Evolutionary conservation across 352 stramenopile genomes (phyloP).

Genomic region (Pythium aphanidermatum): DNA sequence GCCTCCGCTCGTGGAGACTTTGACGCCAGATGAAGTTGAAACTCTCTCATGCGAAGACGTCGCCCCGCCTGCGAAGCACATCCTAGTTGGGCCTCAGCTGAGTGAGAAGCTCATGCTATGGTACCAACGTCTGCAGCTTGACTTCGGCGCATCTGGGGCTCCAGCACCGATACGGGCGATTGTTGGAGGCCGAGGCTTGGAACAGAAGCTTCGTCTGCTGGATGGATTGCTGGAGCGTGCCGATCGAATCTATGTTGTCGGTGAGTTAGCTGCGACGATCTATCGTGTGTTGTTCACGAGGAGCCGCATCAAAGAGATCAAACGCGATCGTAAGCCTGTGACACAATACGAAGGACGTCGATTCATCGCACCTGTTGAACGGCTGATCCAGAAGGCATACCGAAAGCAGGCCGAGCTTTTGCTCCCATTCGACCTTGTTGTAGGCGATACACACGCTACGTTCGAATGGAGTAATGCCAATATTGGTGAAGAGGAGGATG

Average conservation of each 20-base stretch:
- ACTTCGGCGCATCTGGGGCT: neutral
- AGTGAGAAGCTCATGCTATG: conserved; percentile 16
- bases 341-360: conserved; percentile 1
- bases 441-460: conserved; percentile 46
- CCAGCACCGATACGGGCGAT: conserved; percentile 26
- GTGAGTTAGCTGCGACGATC: conserved; percentile 50
- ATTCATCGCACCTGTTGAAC: conserved; percentile 33
- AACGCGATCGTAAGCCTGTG: conserved; percentile 3
- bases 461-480: conserved; percentile 49
- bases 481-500: conserved; percentile 24
- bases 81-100: conserved; percentile 18
- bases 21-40: no score
- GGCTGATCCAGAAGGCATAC: conserved; percentile 57
- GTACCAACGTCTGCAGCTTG: conserved; percentile 24
- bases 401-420: conserved; percentile 48
- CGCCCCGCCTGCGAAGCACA: conserved; percentile 8
- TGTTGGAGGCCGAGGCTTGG: conserved; percentile 44
- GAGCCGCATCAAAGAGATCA: conserved; percentile 14
- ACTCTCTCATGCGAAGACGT: no score
- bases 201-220: conserved; percentile 57
- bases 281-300: conserved; percentile 40
- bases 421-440: conserved; percentile 54
- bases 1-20: neutral
- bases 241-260: conserved; percentile 57
- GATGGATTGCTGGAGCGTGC: conserved; percentile 55